Conservation (phyloP, 108 stramenopile species). For the Nannochloropsis gaditana region DNA sequence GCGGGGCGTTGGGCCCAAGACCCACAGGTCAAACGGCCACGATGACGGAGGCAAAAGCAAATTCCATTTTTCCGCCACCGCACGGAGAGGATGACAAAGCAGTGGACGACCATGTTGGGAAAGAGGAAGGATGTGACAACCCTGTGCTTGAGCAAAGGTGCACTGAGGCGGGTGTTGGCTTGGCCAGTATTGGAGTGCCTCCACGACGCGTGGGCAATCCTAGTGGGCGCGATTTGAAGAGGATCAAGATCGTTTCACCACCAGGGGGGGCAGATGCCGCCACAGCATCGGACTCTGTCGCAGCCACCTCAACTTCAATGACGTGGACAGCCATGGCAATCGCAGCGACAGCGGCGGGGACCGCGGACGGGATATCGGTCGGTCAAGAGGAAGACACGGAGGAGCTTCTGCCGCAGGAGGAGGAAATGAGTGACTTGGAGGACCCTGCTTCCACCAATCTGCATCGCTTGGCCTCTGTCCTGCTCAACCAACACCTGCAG, state of each 20-base stretch:
- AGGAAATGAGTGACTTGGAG: slow-evolving; percentile 6
- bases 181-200: too few species aligned
- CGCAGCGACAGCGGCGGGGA: neutral
- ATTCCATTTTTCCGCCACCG: too few species aligned
- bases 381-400: neutral
- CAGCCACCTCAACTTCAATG: neutral
- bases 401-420: neutral
- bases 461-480: slow-evolving; percentile 16
- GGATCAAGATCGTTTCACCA: neutral
- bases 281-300: neutral
- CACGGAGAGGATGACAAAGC: too few species aligned
- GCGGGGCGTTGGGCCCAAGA: too few species aligned
- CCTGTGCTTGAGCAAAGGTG: too few species aligned
- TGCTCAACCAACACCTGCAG: neutral
- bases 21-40: too few species aligned
- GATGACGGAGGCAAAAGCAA: too few species aligned
- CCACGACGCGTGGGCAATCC: too few species aligned
- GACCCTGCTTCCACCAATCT: slow-evolving; percentile 3
- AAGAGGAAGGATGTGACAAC: too few species aligned
- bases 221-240: neutral
- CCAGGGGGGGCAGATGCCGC: neutral
- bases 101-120: too few species aligned
- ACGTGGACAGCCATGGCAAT: neutral
- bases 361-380: neutral
- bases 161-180: too few species aligned